Evolutionary conservation across 1,284 basidiomycete species (phyloP).

Genomic region (Trichosporon sp.): DNA sequence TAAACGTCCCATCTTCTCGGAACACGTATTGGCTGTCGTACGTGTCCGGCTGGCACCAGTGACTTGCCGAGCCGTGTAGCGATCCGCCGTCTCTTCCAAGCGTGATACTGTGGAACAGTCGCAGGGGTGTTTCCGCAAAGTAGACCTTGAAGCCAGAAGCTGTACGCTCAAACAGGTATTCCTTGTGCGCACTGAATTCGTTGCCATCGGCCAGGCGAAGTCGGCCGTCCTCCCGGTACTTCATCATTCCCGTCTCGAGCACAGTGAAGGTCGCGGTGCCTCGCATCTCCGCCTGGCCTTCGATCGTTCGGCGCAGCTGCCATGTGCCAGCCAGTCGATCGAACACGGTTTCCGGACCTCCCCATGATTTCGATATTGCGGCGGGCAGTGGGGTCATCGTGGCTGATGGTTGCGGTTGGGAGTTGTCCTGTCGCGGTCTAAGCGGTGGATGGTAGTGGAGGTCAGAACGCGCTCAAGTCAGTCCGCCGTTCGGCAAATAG

Average conservation of each 20-base stretch:
- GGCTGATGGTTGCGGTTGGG: no score
- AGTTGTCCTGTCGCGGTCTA: no score
- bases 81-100: background rate
- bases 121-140: slow-evolving; percentile 7
- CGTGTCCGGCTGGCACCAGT: background rate
- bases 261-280: background rate
- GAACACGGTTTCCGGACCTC: background rate
- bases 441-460: no score
- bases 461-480: no score
- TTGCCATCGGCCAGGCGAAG: slow-evolving; percentile 6
- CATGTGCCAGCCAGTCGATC: background rate
- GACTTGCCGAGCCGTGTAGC: background rate
- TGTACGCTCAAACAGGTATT: slow-evolving; percentile 4
- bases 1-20: background rate
- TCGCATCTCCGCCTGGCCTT: slow-evolving; percentile 5
- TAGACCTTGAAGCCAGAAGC: background rate
- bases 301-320: background rate
- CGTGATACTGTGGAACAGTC: background rate
- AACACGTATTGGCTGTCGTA: background rate
- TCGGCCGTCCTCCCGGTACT: slow-evolving; percentile 7
- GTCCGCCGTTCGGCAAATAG: no score
- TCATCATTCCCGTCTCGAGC: background rate
- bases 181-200: slow-evolving; percentile 14
- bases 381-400: background rate
- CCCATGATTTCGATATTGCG: background rate